These are phyloP conservation scores for Penicillium sp. DNA, from an alignment of 2,329 filamentous ascomycete species.

Conservation along the genomic window DNA sequence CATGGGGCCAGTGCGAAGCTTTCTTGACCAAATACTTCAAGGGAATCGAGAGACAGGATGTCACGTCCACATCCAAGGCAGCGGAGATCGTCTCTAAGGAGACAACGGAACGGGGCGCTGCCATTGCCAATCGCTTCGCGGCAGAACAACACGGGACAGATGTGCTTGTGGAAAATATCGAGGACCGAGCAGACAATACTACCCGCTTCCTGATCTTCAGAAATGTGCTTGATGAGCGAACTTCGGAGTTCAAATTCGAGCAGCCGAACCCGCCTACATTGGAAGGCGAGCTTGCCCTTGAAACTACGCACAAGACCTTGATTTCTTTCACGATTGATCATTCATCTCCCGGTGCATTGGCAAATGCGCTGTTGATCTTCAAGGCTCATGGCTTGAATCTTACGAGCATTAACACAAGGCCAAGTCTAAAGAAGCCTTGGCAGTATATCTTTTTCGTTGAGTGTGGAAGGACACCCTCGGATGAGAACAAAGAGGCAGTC, in stretches of 20 bases:
- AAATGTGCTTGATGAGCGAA: constrained; percentile 27
- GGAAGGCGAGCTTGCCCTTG: neutral
- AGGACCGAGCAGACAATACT: constrained; percentile 41
- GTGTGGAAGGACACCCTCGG: constrained; percentile 53
- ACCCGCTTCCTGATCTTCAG: constrained; percentile 42
- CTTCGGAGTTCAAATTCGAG: constrained; percentile 15
- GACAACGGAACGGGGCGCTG: constrained; percentile 55
- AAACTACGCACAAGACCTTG: constrained; percentile 54
- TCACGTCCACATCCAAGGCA: constrained; percentile 74
- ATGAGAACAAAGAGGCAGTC: constrained; percentile 24
- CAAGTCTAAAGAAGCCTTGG: constrained; percentile 66
- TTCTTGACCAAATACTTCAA: constrained; percentile 66
- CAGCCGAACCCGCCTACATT: constrained; percentile 8
- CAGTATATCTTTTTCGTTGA: constrained; percentile 94
- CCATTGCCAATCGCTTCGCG: constrained; percentile 68
- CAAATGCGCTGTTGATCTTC: constrained; percentile 72
- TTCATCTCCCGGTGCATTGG: constrained; percentile 67
- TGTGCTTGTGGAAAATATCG: constrained; percentile 50
- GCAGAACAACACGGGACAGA: constrained; percentile 60
- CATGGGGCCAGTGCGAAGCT: constrained; percentile 76
- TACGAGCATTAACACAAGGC: constrained; percentile 81
- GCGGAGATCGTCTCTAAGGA: constrained; percentile 63
- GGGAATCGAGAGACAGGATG: constrained; percentile 69
- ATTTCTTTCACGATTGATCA: constrained; percentile 78
- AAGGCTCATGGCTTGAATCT: constrained; percentile 64